Evolutionary conservation across 345 rosid species (phyloP).

Genomic region (Toxicodendron radicans): DNA sequence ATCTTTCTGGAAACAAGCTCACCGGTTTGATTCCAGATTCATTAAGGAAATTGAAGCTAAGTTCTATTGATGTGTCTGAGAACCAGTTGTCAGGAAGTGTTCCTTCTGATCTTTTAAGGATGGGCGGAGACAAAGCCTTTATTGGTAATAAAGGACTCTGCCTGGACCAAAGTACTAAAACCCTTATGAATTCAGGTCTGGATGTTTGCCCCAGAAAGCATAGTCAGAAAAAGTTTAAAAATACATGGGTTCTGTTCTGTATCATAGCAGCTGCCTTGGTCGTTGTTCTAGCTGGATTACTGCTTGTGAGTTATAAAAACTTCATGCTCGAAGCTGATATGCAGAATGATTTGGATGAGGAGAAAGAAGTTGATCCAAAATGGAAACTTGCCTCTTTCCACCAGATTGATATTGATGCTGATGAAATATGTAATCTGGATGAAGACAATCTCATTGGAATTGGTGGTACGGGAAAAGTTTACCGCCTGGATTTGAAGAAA

Average conservation of each 20-base stretch:
- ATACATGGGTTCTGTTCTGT: constrained; percentile 42
- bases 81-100: constrained; percentile 67
- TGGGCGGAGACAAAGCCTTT: constrained; percentile 69
- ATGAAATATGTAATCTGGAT: constrained; percentile 62
- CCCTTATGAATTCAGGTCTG: constrained; percentile 24
- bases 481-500: constrained; percentile 72
- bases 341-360: constrained; percentile 29
- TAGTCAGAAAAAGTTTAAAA: constrained; percentile 24
- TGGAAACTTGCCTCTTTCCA: constrained; percentile 71
- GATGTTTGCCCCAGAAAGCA: constrained; percentile 41
- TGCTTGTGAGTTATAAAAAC: constrained; percentile 51
- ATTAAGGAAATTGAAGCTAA: constrained; percentile 62
- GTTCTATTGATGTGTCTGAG: constrained; percentile 70
- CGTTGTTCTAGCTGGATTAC: constrained; percentile 42
- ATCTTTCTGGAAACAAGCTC: constrained; percentile 70
- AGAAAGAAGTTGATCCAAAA: constrained; percentile 34
- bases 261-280: constrained; percentile 43
- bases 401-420: constrained; percentile 68
- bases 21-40: constrained; percentile 56
- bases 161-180: constrained; percentile 37
- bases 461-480: constrained; percentile 88
- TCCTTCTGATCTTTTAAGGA: constrained; percentile 57
- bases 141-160: constrained; percentile 58
- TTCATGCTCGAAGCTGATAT: constrained; percentile 37
- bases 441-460: constrained; percentile 70